phyloP scores from a whole-genome alignment of 345 rosid genomes.

The Heritiera fomes region DNA sequence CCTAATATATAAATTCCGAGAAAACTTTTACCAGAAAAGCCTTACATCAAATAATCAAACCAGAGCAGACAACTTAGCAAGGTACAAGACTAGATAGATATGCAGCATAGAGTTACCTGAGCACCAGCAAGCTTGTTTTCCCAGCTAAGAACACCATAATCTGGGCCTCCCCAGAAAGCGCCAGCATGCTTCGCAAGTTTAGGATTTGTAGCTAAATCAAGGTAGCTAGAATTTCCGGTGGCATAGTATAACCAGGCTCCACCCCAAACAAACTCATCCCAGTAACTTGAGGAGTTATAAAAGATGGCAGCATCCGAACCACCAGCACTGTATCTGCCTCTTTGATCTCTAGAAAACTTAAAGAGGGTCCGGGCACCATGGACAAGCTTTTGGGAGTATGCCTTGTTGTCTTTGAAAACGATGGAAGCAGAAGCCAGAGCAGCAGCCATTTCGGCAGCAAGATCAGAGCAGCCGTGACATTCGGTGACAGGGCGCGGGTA shows the following conservation, averaged over 20 bases:
- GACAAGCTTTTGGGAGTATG: constrained; percentile 88
- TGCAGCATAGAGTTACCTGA: constrained; percentile 53
- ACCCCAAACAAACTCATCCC: constrained; percentile 97
- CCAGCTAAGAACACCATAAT: constrained; percentile 93
- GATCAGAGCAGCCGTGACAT: constrained; percentile 85
- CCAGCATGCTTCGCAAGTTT: constrained; percentile 88
- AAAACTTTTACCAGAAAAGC: not conserved
- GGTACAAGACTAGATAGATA: constrained; percentile 9
- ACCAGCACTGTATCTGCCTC: constrained; percentile 86
- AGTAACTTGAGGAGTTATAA: constrained; percentile 84
- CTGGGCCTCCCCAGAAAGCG: constrained; percentile 87
- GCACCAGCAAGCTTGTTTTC: constrained; percentile 98
- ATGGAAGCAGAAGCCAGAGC: constrained; percentile 93
- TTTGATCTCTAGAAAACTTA: constrained; percentile 62
- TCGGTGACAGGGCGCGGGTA: constrained; percentile 63
- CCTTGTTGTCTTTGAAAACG: constrained; percentile 91
- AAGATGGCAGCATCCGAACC: constrained; percentile 57
- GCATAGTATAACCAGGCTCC: constrained; percentile 96
- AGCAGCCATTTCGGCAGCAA: constrained; percentile 98
- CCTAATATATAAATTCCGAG: not conserved
- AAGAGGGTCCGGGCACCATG: constrained; percentile 84
- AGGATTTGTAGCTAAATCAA: constrained; percentile 74
- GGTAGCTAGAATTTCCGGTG: constrained; percentile 78
- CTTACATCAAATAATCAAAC: not conserved
- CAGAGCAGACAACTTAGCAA: not conserved